These are phyloP conservation scores for Coemansia aciculifera DNA, from an alignment of 192 early-diverging fungal genomes.

Conservation along the genomic window DNA sequence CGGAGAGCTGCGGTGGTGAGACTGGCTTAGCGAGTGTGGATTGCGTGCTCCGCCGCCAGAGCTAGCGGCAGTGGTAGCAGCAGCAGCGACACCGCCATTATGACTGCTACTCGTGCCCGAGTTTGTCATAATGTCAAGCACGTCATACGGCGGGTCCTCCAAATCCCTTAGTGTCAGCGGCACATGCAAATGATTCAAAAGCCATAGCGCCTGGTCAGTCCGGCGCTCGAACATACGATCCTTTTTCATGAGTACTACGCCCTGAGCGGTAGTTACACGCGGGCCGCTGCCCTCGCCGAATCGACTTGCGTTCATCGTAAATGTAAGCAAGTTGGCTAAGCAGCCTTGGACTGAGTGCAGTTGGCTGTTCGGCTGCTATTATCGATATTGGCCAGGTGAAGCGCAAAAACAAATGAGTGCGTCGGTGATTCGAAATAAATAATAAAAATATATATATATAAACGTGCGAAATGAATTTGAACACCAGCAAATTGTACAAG, in stretches of 20 bases:
- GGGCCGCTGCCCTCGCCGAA: constrained; percentile 16
- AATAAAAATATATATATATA: background rate
- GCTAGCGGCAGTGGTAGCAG: background rate
- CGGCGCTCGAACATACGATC: constrained; percentile 34
- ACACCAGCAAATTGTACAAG: no score
- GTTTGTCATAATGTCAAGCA: constrained; percentile 35
- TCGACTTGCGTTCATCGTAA: constrained; percentile 20
- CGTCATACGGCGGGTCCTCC: constrained; percentile 31
- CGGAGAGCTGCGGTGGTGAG: constrained; percentile 16
- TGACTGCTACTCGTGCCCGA: background rate
- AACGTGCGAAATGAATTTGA: no score
- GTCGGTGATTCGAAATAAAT: background rate
- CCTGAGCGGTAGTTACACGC: constrained; percentile 22
- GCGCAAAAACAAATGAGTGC: background rate
- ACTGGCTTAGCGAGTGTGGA: constrained; percentile 7
- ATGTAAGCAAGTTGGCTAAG: background rate
- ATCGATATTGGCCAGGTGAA: background rate
- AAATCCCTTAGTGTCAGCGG: constrained; percentile 45
- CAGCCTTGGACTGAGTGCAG: background rate
- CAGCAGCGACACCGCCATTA: background rate
- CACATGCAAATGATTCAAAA: constrained; percentile 46
- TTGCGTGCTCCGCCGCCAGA: constrained; percentile 15
- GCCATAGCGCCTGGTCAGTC: constrained; percentile 48
- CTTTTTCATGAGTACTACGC: constrained; percentile 33
- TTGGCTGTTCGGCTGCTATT: no score